Base-by-base conservation (phyloP, 2,329 filamentous ascomycete genomes). In the Scedosporium apiospermum region DNA sequence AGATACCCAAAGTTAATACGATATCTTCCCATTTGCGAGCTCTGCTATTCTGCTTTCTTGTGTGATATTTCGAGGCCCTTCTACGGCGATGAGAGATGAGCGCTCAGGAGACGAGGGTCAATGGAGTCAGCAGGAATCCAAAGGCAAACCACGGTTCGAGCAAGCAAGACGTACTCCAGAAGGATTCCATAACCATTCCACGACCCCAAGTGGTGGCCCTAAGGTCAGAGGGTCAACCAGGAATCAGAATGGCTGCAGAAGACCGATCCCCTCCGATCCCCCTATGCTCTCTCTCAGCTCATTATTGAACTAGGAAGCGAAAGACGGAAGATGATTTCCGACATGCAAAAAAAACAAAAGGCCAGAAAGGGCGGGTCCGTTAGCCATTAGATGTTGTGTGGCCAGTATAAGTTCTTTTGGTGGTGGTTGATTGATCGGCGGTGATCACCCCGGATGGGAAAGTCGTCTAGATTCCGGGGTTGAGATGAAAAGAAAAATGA, bases 1-100 rank as follows among this genome's bases (percentile, higher is more conserved):
- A 60, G 58, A 60, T 60, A 60, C 58, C 58, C 58, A 16, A 16
- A 38, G 23, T 60, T 60, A 26, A 60, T 59, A 46, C 21, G 27
- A 51, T 18, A 2, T 23, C 46, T 51, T 58, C 16, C 57, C 16
- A 18, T 14, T 7, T 58, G 9, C 57, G 9, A 9, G 23, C 23
- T 14, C 18, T 10, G n/a, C 6, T 10, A 9, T 6, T 49, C 44
- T n/a, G 6, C 4, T 49, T 49, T 18, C 44, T 21, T 18, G 3
- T n/a, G 44, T 21, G n/a, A 49, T n/a, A 49, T 49, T 7, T 34
- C 30, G 30, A 34, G 6, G 7, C 2, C 9, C 9, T 34, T 10
- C 34, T 38, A 12, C 34, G 34, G 12, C 6, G 30, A 38, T 38
- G 34, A 12, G 10, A 12, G 34, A 3, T 38, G 34, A 38, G 34